Evolutionary conservation across 345 rosid genomes (phyloP).

Genomic region (Lumnitzera racemosa): DNA sequence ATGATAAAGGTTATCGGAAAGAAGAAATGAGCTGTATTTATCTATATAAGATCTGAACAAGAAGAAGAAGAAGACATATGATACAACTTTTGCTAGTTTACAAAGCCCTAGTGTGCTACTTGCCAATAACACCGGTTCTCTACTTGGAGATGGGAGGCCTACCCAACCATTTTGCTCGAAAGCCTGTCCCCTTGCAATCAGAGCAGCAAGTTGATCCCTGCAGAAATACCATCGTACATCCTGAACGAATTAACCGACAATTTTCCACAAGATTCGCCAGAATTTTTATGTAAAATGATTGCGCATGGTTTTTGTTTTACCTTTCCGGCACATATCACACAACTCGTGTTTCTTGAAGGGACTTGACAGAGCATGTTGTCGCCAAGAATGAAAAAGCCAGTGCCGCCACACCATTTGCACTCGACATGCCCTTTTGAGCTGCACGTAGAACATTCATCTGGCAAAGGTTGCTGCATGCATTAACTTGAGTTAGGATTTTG

Average conservation of each 20-base stretch:
- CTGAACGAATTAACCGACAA: too few relatives aligned
- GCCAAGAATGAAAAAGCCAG: slow-evolving; percentile 83
- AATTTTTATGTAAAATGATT: too few relatives aligned
- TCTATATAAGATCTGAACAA: too few relatives aligned
- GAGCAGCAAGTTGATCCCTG: slow-evolving; percentile 66
- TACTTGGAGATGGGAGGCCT: slow-evolving; percentile 49
- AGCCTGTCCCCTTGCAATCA: slow-evolving; percentile 90
- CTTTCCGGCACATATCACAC: slow-evolving; percentile 82
- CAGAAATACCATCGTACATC: too few relatives aligned
- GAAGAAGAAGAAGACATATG: too few relatives aligned
- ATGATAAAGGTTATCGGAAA: too few relatives aligned
- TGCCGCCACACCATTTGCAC: slow-evolving; percentile 90
- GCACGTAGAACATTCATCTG: slow-evolving; percentile 63
- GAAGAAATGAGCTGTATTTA: too few relatives aligned
- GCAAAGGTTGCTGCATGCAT: slow-evolving; percentile 70
- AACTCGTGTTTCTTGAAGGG: slow-evolving; percentile 76
- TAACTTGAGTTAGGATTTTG: neutral
- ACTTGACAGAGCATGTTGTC: slow-evolving; percentile 95
- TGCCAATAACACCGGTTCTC: slow-evolving; percentile 1
- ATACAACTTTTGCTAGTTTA: too few relatives aligned
- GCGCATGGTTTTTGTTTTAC: slow-evolving; percentile 16
- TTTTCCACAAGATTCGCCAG: too few relatives aligned
- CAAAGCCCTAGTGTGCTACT: too few relatives aligned
- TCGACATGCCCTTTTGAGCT: slow-evolving; percentile 63
- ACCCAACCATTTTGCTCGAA: slow-evolving; percentile 95